These are phyloP conservation scores for Cyclotella choctawhatcheeana DNA, from an alignment of 108 stramenopile genomes.

Conservation along the genomic window DNA sequence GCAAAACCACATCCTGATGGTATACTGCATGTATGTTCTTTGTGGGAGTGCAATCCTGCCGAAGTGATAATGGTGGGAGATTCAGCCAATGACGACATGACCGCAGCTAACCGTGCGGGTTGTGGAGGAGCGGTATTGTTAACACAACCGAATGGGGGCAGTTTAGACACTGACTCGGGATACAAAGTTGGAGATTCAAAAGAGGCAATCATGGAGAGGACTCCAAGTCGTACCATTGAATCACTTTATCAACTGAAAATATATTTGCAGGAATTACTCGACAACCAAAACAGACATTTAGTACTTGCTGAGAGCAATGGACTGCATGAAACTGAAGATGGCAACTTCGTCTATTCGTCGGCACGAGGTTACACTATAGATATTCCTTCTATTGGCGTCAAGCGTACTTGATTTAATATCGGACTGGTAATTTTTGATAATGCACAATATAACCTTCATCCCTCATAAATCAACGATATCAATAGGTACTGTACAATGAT, in stretches of 20 bases:
- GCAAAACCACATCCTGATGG: conserved; percentile 48
- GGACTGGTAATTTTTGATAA: too few species aligned
- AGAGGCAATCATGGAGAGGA: conserved; percentile 29
- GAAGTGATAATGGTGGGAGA: conserved; percentile 57
- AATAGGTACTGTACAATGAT: too few species aligned
- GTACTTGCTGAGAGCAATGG: background rate
- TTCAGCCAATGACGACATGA: conserved; percentile 42
- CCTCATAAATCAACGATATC: too few species aligned
- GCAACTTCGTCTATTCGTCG: background rate
- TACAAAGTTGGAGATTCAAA: conserved; percentile 25
- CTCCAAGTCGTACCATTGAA: conserved; percentile 17
- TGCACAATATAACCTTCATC: too few species aligned
- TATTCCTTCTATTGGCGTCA: conserved; percentile 1
- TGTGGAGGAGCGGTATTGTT: conserved; percentile 49
- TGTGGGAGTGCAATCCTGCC: conserved; percentile 36
- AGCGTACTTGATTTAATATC: too few species aligned
- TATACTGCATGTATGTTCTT: conserved; percentile 43
- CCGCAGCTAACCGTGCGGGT: conserved; percentile 48
- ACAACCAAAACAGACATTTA: background rate
- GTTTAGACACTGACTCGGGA: conserved; percentile 32
- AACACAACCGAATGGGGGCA: conserved; percentile 9
- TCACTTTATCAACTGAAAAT: conserved; percentile 32
- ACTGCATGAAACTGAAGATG: background rate
- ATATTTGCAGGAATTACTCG: conserved; percentile 17
- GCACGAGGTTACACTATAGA: background rate